Evolutionary conservation across 345 rosid genomes (phyloP).

Genomic region (sweet orange (Citrus sinensis)): DVS_A1.0 CM039165.1:33995501-33996000

Average conservation of each 20-base stretch:
- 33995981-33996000: background rate
- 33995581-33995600: constrained; percentile 38
- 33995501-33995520: background rate
- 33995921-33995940: background rate
- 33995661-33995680: constrained; percentile 33
- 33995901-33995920: background rate
- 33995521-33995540: constrained; percentile 10
- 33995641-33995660: constrained; percentile 44
- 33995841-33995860: background rate
- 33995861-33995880: background rate
- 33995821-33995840: background rate
- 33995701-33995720: constrained; percentile 19
- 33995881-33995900: background rate
- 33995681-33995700: constrained; percentile 17
- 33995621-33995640: constrained; percentile 35
- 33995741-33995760: constrained; percentile 14
- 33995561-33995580: constrained; percentile 45
- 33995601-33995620: constrained; percentile 41
- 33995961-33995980: background rate
- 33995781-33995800: constrained; percentile 2
- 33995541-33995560: constrained; percentile 61
- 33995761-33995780: constrained; percentile 2
- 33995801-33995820: constrained; percentile 35
- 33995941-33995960: background rate
- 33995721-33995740: constrained; percentile 11